Percentiles rank a stretch among this genome's conserved stretches.
Evolutionary conservation across 2,329 filamentous ascomycete species (phyloP).

Genomic region (Dothideomycetes sp.): DNA sequence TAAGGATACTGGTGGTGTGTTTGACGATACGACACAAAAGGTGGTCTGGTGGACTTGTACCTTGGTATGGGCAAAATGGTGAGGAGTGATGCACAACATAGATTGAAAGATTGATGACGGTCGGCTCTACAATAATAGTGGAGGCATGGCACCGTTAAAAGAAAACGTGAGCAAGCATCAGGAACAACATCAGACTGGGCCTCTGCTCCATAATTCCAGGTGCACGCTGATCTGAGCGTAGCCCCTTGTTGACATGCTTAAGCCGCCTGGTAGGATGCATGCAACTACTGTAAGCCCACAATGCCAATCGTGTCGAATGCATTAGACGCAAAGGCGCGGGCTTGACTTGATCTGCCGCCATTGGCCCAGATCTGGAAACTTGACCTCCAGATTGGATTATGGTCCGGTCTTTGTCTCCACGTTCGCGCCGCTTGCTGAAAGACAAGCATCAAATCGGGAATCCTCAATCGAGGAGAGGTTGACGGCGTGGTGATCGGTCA

Average conservation of each 20-base stretch:
- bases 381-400: constrained; percentile 3
- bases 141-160: constrained; percentile 1
- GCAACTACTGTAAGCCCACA: constrained; percentile 5
- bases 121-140: no score
- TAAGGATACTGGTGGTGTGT: no score
- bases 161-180: constrained; percentile 3
- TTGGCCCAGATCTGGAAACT: constrained; percentile 5
- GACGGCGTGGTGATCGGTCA: constrained; percentile 6
- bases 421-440: constrained; percentile 1
- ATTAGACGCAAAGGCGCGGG: constrained; percentile 5
- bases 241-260: constrained; percentile 3
- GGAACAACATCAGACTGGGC: constrained; percentile 5
- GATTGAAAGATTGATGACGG: no score
- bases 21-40: no score
- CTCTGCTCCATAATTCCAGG: constrained; percentile 6
- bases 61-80: no score
- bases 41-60: no score
- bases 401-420: neutral
- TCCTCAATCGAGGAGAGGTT: neutral
- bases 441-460: constrained; percentile 1
- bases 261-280: constrained; percentile 7
- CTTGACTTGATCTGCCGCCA: neutral
- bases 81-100: no score
- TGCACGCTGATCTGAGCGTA: constrained; percentile 9
- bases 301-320: constrained; percentile 6